phyloP scores from a whole-genome alignment of 2,329 filamentous ascomycete genomes.

The Colletotrichum neosansevieriae region DNA sequence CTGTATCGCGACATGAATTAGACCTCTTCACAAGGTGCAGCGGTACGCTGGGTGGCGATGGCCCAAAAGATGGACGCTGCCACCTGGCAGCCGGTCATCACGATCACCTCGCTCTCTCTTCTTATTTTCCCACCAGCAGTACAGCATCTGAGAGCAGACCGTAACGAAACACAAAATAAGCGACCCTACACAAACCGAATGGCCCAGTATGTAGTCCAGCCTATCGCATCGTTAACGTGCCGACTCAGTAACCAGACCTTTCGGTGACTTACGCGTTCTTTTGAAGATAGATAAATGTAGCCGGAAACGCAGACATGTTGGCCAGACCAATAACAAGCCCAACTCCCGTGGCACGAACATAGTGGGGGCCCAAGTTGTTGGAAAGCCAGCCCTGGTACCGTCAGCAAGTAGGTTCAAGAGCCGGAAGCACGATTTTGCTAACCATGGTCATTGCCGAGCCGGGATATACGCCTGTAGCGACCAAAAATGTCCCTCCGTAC shows the following conservation, averaged over 20 bases:
- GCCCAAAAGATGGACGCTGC: no score
- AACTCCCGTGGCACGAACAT: slow-evolving; percentile 55
- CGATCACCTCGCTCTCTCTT: no score
- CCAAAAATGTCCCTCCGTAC: slow-evolving; percentile 46
- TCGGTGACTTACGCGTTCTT: slow-evolving; percentile 52
- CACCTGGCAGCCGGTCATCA: no score
- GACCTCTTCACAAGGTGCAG: no score
- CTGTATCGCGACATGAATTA: no score
- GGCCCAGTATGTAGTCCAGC: neutral
- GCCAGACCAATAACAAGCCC: slow-evolving; percentile 54
- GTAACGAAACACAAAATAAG: slow-evolving; percentile 49
- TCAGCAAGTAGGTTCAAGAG: neutral
- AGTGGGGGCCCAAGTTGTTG: slow-evolving; percentile 57
- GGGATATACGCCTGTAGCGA: slow-evolving; percentile 44
- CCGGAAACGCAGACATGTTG: slow-evolving; percentile 52
- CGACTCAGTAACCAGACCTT: no score
- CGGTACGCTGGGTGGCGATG: no score
- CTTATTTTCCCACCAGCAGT: slow-evolving; percentile 56
- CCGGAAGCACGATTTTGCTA: slow-evolving; percentile 12
- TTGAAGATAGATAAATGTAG: slow-evolving; percentile 58
- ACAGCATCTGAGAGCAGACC: slow-evolving; percentile 50
- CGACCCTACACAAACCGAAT: neutral
- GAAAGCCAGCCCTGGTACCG: slow-evolving; percentile 51
- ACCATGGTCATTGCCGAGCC: slow-evolving; percentile 46
- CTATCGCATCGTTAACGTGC: neutral